Evolutionary conservation across 1,139 yeast genomes (phyloP), one percentile per base, ranked within the genome.

Genomic region (Taiozyma onychis): DNA sequence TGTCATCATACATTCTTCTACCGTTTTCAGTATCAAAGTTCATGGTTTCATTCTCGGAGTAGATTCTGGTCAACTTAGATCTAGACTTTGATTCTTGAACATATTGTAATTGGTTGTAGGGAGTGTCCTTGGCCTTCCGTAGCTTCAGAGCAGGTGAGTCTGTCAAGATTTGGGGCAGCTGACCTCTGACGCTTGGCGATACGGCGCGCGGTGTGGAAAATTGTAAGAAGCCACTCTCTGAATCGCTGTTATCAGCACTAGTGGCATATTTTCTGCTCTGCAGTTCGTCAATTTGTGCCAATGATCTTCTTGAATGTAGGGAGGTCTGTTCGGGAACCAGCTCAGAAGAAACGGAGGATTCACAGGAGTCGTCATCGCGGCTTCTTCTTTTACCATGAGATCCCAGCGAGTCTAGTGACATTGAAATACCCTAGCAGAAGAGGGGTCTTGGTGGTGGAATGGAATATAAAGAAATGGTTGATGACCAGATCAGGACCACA

Each of bases 21-120:
- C 83, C 83, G 5, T 79, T 75, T 46, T 73, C 68, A 47, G 66
- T 69, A 57, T 77, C 78, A 57, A 77, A 78, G 56, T 77, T 77
- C 54, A 73, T 74, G 44, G 77, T 75, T 53, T 78, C 82, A 6
- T 77, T 72, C 57, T 78, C 83, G 3, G 82, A 78, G 57, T 73
- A 77, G 2, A 77, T 74, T 55, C 83, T 52, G 24, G 54, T 59
- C 9, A 59, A 47, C 43, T 50, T 54, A 7, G 50, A 32, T 32
- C 18, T 37, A 8, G 41, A 37, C 8, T 49, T 50, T 4, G 55
- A 49, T 27, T 43, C 22, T 22, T 41, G 34, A 5, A 49, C 51
- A 35, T 51, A 51, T 44, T 54, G 55, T 34, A 54, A 28, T 30
- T 54, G 54, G 27, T 54, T 54, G 46, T 51, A 52, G 16, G 48